A percentile compares a stretch with the other conserved stretches of the same genome.
phyloP scores from a whole-genome alignment of 148 eudicot genomes.

The Nepenthes mirabilis region DNA sequence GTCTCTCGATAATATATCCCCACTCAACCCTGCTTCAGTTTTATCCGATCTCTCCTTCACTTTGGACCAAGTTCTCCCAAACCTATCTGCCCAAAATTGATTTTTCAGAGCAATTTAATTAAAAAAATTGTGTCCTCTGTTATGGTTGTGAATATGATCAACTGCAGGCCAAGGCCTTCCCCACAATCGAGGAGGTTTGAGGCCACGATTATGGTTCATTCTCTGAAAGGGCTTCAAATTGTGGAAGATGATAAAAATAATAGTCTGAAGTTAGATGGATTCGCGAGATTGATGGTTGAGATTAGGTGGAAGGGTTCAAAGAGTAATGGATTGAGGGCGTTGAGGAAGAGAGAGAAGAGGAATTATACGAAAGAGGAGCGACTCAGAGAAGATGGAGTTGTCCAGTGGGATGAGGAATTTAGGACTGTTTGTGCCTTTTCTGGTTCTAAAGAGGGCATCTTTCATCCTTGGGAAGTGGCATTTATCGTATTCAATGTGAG shows the following conservation, averaged over 20 bases:
- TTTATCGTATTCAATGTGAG: constrained; percentile 53
- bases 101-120: too few species aligned
- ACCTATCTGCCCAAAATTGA: too few species aligned
- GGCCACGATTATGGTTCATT: constrained; percentile 26
- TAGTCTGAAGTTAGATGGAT: constrained; percentile 5
- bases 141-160: constrained; percentile 66
- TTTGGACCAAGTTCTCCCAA: too few species aligned
- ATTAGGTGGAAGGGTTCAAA: constrained; percentile 65
- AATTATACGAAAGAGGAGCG: constrained; percentile 29
- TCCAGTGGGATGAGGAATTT: constrained; percentile 56
- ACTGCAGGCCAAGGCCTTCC: constrained; percentile 62
- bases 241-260: constrained; percentile 8
- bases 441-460: constrained; percentile 31
- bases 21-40: too few species aligned
- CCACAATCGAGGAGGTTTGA: constrained; percentile 33
- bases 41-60: too few species aligned
- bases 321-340: constrained; percentile 36
- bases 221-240: constrained; percentile 23
- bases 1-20: too few species aligned
- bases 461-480: constrained; percentile 49
- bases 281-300: constrained; percentile 34
- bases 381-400: constrained; percentile 34
- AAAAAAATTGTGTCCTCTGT: not conserved
- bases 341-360: constrained; percentile 36
- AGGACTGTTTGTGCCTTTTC: constrained; percentile 28